Conservation (phyloP, 2,329 filamentous ascomycete genomes). For the Dryadomyces sulphureus region DNA sequence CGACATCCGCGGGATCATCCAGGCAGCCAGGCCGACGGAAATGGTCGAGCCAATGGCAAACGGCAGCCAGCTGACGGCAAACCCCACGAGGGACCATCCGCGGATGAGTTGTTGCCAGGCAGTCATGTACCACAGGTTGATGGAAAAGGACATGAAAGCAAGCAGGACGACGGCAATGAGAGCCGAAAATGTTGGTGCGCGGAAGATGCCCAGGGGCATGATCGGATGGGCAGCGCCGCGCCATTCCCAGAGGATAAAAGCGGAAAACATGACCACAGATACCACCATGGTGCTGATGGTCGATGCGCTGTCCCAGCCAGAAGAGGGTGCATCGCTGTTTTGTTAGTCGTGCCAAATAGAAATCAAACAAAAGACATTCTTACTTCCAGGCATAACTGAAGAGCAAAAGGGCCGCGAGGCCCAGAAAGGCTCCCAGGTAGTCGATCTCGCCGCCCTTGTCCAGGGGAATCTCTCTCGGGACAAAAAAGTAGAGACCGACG, state of each 20-base stretch:
- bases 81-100: conserved; percentile 22
- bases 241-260: conserved; percentile 10
- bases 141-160: conserved; percentile 11
- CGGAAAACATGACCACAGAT: conserved; percentile 7
- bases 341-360: conserved; percentile 12
- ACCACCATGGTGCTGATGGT: conserved; percentile 7
- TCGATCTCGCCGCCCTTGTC: conserved; percentile 8
- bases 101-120: conserved; percentile 21
- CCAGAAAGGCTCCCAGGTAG: conserved; percentile 8
- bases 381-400: conserved; percentile 11
- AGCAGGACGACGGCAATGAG: conserved; percentile 9
- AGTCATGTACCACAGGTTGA: conserved; percentile 11
- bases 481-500: conserved; percentile 7
- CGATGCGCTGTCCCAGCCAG: conserved; percentile 7
- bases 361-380: conserved; percentile 8
- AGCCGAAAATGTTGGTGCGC: conserved; percentile 7
- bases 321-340: conserved; percentile 6
- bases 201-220: conserved; percentile 11
- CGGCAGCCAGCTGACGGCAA: conserved; percentile 23
- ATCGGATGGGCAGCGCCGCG: conserved; percentile 7
- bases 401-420: conserved; percentile 5
- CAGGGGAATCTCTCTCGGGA: conserved; percentile 14
- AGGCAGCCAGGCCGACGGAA: conserved; percentile 26
- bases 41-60: conserved; percentile 23
- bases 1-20: conserved; percentile 28